phyloP scores from a whole-genome alignment of 2,329 filamentous ascomycete genomes.

The Trichophyton equinum region DNA sequence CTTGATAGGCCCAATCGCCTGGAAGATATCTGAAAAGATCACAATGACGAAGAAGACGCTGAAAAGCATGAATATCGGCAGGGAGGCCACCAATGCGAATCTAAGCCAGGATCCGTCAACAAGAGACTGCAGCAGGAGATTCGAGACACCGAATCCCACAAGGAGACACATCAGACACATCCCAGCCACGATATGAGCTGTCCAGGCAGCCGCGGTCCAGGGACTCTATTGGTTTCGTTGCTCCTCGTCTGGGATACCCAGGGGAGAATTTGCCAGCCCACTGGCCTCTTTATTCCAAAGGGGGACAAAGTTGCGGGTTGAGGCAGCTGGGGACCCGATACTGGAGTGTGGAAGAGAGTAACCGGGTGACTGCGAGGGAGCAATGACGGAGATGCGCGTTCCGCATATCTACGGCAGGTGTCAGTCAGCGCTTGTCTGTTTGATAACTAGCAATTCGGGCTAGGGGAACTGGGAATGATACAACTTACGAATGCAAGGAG shows the following conservation, averaged over 20 bases:
- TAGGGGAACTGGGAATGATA: not conserved
- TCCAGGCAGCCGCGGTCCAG: no score
- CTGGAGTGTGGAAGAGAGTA: conserved; percentile 11
- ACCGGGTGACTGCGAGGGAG: not conserved
- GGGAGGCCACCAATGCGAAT: conserved; percentile 19
- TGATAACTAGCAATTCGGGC: not conserved
- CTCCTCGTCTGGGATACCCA: conserved; percentile 12
- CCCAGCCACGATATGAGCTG: no score
- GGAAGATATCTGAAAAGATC: conserved; percentile 37
- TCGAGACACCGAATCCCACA: conserved; percentile 26
- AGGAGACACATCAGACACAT: conserved; percentile 31
- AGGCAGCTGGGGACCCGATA: conserved; percentile 12
- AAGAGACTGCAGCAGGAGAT: conserved; percentile 30
- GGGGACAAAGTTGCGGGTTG: conserved; percentile 15
- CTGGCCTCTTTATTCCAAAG: conserved; percentile 18
- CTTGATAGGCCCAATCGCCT: conserved; percentile 40
- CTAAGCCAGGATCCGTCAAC: conserved; percentile 27
- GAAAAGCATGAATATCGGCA: conserved; percentile 28
- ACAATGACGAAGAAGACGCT: conserved; percentile 41
- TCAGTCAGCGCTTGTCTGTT: conserved; percentile 7
- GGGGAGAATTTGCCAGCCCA: not conserved
- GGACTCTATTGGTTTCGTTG: conserved; percentile 25
- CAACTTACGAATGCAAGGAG: conserved; percentile 15
- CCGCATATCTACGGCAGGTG: conserved; percentile 12
- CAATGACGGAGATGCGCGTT: conserved; percentile 12